Evolutionary conservation across 495 filamentous ascomycete species (phyloP), one percentile per base, ranked within the genome.

Genomic region (Penicillium bialowiezense): DNA sequence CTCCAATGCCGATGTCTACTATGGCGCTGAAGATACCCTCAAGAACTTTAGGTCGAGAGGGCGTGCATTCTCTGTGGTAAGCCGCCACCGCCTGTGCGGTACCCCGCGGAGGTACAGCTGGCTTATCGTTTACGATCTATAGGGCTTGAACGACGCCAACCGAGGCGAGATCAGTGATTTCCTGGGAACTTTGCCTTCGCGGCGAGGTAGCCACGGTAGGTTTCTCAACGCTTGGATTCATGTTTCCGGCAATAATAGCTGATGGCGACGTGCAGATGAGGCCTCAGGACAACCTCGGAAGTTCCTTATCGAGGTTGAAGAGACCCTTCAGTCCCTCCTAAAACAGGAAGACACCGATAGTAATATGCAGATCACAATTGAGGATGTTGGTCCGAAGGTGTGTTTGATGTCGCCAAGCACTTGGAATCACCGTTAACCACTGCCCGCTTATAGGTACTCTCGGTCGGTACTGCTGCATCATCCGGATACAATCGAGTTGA

Each of bases 291-390:
- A 69, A 14, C 75, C 80, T 20, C 85, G 87, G 42, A 82, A 83
- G 52, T 91, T 90, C 69, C 77, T 90, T 7, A 79, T 93, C 64
- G 74, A 87, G 41, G 89, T 96, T 48, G 84, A 91, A 12, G 69
- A 78, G 14, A 93, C 90, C 0, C 74, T 92, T 15, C 71, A 85
- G 38, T 77, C 75, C 20, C 75, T 98, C 20, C 72, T 88, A 23
- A 78, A 81, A 31, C 83, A 86, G 41, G 93, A 98, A 62, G 93
- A 97, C 58, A 91, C 90, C 3, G 90, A 98, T 67, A 71, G 76
- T 15, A 95, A 97, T 63, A 85, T 85, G 72, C 90, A 97, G 67
- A 98, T 98, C 62, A 97, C 93, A 5, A 95, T 97, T 56, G 92
- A 97, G 63, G 93, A 97, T 71, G 71, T 76, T 48, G 93, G 93